Evolutionary conservation across 164 flowering plant genomes (phyloP).

Genomic region (Liquidambar formosana): DNA sequence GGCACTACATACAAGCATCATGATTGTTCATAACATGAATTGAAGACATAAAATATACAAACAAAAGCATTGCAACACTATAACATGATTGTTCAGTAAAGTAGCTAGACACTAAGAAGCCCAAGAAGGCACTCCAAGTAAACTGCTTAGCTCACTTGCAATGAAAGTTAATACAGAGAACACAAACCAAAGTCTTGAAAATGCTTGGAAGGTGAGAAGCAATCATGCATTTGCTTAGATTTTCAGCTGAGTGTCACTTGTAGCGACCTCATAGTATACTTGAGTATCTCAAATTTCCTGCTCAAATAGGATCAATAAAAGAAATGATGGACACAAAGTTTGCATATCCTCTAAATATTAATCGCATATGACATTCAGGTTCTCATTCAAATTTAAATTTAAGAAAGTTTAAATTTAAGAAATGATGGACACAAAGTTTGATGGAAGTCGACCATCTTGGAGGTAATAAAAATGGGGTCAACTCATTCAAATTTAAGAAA

Average conservation of each 20-base stretch:
- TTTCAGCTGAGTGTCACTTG: background rate
- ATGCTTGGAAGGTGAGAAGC: conserved; percentile 87
- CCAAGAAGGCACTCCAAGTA: no score
- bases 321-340: background rate
- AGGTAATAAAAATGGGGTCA: conserved; percentile 48
- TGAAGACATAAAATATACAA: no score
- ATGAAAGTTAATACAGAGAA: conserved; percentile 70
- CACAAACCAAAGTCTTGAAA: conserved; percentile 80
- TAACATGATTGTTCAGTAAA: no score
- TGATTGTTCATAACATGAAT: no score
- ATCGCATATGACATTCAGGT: conserved; percentile 44
- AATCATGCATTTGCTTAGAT: background rate
- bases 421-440: conserved; percentile 47
- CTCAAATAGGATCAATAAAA: background rate
- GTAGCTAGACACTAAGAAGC: no score
- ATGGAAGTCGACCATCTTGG: conserved; percentile 52
- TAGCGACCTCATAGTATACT: background rate
- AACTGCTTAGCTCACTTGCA: conserved; percentile 89
- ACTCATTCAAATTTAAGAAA: background rate
- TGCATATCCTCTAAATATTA: background rate
- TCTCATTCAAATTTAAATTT: conserved; percentile 63
- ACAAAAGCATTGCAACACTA: no score
- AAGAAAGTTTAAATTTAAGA: conserved; percentile 57
- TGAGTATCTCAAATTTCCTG: background rate
- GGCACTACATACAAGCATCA: no score